phyloP scores from a whole-genome alignment of 2,329 filamentous ascomycete genomes.

The Xylaria sp. region DNA sequence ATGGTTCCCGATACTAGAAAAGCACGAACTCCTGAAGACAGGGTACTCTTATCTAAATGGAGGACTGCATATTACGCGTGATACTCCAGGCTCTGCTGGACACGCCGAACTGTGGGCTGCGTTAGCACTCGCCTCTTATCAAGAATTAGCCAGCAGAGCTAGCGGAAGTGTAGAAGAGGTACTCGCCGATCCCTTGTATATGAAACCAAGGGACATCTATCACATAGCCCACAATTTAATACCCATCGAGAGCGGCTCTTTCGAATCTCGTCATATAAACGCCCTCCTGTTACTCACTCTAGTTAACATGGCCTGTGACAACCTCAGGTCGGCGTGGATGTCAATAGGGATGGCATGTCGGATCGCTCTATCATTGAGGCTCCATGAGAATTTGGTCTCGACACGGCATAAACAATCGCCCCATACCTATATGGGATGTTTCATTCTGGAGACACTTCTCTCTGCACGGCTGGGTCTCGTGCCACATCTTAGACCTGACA shows the following conservation, averaged over 20 bases:
- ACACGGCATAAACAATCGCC: constrained; percentile 38
- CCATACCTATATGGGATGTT: constrained; percentile 61
- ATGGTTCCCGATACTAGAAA: constrained; percentile 77
- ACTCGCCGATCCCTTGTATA: constrained; percentile 35
- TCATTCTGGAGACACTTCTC: constrained; percentile 65
- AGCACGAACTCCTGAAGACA: constrained; percentile 61
- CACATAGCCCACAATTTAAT: constrained; percentile 55
- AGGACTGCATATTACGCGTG: constrained; percentile 40
- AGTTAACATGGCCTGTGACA: constrained; percentile 64
- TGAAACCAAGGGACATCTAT: constrained; percentile 51
- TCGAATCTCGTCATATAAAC: constrained; percentile 59
- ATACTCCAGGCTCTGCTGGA: constrained; percentile 44
- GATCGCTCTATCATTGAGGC: constrained; percentile 51
- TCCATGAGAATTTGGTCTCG: constrained; percentile 41
- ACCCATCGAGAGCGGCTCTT: constrained; percentile 53
- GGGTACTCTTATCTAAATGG: constrained; percentile 50
- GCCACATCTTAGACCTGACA: constrained; percentile 55
- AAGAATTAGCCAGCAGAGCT: constrained; percentile 47
- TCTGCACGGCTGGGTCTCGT: constrained; percentile 56
- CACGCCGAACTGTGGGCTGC: constrained; percentile 66
- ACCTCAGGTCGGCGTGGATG: constrained; percentile 66
- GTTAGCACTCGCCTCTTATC: constrained; percentile 62
- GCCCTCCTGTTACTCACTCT: constrained; percentile 65
- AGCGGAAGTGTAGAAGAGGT: constrained; percentile 13
- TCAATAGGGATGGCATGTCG: constrained; percentile 68